Evolutionary conservation across 768 basidiomycete genomes (phyloP), one percentile per base, ranked within the genome.

Genomic region (Russula dissimulans): DNA sequence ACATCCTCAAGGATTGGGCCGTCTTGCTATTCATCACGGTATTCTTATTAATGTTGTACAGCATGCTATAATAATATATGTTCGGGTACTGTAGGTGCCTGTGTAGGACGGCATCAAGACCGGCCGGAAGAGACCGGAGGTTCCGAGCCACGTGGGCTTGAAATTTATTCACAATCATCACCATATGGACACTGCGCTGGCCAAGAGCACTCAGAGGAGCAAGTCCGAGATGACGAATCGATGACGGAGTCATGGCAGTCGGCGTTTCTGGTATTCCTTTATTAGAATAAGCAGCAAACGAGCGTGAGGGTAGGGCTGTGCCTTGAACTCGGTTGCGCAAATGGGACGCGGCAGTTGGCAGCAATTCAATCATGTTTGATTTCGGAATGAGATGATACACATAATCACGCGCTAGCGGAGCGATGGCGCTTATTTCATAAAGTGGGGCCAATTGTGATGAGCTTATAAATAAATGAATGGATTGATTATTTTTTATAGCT

Each of bases 1-100:
- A 47, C 36, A 32, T 49, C 56, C 46, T 41, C 46, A 48, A 26
- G 48, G 56, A 54, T 32, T 43, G 12, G 29, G 31, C 5, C 22
- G 7, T 39, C 3, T 26, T 26, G 22, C 46, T 22, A 49, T 32
- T 42, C 32, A 44, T 58, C 31, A 44, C n/a, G 8, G 36, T 46
- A 50, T 51, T 55, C 36, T 44, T 57, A 61, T 61, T 62, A 57
- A 53, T 51, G 39, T 49, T 48, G 42, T 44, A 41, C 22, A 39
- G 14, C 44, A 54, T 47, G 39, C 38, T 55, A 55, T 48, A 49
- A 48, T 55, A 26, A 26, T 26, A 26, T 26, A 26, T 1, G 22
- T 26, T 26, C 22, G 22, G 22, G 22, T 26, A 26, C 22, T 26
- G 22, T 26, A 26, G 22, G 22, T 26, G 22, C 7, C 18, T 42